These are phyloP conservation scores for Exserohilum rostratum DNA, from an alignment of 2,329 filamentous ascomycete species.

Conservation along the genomic window DNA sequence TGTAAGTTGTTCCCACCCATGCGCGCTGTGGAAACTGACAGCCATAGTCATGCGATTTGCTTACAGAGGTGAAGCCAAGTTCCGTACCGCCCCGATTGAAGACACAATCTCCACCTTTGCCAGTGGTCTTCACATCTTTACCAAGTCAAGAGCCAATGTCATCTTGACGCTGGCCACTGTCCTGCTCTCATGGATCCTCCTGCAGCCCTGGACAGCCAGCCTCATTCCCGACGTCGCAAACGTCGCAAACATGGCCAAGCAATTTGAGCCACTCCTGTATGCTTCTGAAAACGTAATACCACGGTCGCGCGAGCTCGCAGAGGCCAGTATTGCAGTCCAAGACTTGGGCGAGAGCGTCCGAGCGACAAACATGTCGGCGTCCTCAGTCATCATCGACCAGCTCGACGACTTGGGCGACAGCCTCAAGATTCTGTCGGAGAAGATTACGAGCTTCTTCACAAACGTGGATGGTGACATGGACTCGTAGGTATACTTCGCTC, in stretches of 20 bases:
- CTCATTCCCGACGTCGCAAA: slow-evolving; percentile 87
- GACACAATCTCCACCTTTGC: slow-evolving; percentile 69
- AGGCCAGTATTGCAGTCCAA: slow-evolving; percentile 92
- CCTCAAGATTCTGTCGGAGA: slow-evolving; percentile 80
- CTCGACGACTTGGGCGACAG: slow-evolving; percentile 86
- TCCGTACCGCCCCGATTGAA: slow-evolving; percentile 84
- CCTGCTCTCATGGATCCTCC: slow-evolving; percentile 68
- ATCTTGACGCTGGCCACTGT: slow-evolving; percentile 66
- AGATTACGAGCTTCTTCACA: slow-evolving; percentile 90
- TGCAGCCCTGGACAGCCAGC: slow-evolving; percentile 69
- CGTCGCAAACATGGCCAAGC: slow-evolving; percentile 84
- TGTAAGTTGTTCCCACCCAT: slow-evolving; percentile 36
- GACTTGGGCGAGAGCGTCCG: slow-evolving; percentile 91
- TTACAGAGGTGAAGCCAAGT: slow-evolving; percentile 84
- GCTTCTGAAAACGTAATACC: slow-evolving; percentile 88
- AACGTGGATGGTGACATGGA: slow-evolving; percentile 94
- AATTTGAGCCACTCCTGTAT: slow-evolving; percentile 92
- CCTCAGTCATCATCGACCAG: slow-evolving; percentile 81
- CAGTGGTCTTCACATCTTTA: slow-evolving; percentile 64
- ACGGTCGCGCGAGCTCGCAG: slow-evolving; percentile 86
- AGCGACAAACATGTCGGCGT: slow-evolving; percentile 88
- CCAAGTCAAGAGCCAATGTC: slow-evolving; percentile 72
- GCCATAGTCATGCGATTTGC: slow-evolving; percentile 82
- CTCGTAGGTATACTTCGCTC: slow-evolving; percentile 57
- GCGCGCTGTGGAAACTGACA: slow-evolving; percentile 28